Evolutionary conservation across 768 basidiomycete species (phyloP), one percentile per base, ranked within the genome.

Genomic region (Suillus sp.): DNA sequence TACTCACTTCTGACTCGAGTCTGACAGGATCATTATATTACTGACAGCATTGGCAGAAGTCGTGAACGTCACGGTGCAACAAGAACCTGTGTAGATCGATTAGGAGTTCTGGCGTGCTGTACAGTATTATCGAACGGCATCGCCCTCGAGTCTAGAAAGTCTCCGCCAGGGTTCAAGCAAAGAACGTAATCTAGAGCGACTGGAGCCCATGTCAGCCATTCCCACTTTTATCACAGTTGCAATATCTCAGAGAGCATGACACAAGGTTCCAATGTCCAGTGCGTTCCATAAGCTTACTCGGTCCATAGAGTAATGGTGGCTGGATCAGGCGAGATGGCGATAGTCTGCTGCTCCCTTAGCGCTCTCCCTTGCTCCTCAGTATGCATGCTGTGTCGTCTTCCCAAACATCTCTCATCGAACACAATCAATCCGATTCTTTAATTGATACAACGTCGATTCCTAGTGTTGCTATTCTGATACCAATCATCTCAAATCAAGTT

Each of bases 401-500:
- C 14, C 9, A 8, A 16, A 1, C 8, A 1, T 16, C 25, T 34
- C 14, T n/a, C 22, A 0, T 38, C 9, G 3, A 30, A 53, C 18
- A 20, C 16, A 57, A 7, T 10, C 22, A 40, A 13, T 18, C 20
- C 18, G 18, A 40, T 4, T 20, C 34, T 14, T 14, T 37, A 9
- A 56, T 37, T 38, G 35, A 16, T 37, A 40, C 37, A 40, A 40
- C 37, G 6, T 20, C 10, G 25, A 20, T 40, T 27, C n/a, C 8
- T 22, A 38, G 4, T 18, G 5, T 53, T 25, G 57, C 14, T 47
- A 22, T 42, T 25, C 20, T 9, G 7, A 62, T 10, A 53, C 32
- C 5, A 25, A 34, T 32, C 2, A 30, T n/a, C 48, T 79, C 73
- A 95, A 48, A 85, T 79, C 67, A 94, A 70, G 78, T 99, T 99